Conservation (phyloP, 2,329 filamentous ascomycete species). For the Penicillium glabrum region DNA sequence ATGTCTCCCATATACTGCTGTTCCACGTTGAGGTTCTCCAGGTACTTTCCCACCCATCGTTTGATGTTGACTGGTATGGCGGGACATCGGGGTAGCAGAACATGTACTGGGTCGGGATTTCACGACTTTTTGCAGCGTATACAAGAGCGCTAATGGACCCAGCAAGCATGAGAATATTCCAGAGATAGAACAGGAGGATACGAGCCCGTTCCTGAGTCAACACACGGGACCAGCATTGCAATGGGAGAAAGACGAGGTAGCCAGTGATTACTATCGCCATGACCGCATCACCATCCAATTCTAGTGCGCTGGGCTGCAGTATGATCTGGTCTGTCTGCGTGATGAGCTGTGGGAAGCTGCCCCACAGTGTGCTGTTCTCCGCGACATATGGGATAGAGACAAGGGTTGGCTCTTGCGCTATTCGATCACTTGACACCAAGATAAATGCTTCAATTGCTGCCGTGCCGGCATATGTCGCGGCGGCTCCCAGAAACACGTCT, state of each 20-base stretch:
- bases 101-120: constrained; percentile 27
- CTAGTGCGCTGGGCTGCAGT: constrained; percentile 30
- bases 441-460: constrained; percentile 35
- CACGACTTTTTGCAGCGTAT: constrained; percentile 19
- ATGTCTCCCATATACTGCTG: constrained; percentile 28
- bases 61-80: constrained; percentile 19
- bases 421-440: constrained; percentile 22
- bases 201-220: constrained; percentile 27
- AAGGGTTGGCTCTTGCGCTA: constrained; percentile 3
- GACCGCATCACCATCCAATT: constrained; percentile 34
- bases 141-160: constrained; percentile 30
- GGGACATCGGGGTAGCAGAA: constrained; percentile 31
- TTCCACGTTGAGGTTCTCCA: constrained; percentile 32
- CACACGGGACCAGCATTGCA: constrained; percentile 34
- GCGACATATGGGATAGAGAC: constrained; percentile 26
- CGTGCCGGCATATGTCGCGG: constrained; percentile 33
- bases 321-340: constrained; percentile 17
- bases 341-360: constrained; percentile 21
- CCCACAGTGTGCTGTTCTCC: constrained; percentile 12
- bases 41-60: constrained; percentile 27
- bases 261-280: constrained; percentile 35
- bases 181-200: constrained; percentile 28
- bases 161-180: constrained; percentile 33
- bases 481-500: constrained; percentile 32
- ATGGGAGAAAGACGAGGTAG: constrained; percentile 34